Evolutionary conservation across 768 basidiomycete species (phyloP).

Genomic region (Baorangia bicolor): DNA sequence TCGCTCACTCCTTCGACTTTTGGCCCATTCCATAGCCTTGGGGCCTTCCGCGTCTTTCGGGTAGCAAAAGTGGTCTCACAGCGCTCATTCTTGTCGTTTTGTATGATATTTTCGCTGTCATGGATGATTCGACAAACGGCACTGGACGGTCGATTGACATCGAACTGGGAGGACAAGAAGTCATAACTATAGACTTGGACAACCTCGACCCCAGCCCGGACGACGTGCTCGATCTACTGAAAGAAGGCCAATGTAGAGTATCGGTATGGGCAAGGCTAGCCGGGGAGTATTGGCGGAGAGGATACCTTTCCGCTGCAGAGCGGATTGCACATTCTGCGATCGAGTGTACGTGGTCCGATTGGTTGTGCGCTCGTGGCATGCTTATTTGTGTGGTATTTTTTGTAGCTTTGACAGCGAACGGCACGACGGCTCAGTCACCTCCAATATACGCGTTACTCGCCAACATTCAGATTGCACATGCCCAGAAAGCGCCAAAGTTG

Average conservation of each 20-base stretch:
- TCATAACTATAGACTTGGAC: constrained; percentile 88
- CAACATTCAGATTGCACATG: constrained; percentile 78
- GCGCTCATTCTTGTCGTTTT: not conserved
- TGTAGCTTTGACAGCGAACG: constrained; percentile 53
- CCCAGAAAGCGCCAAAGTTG: constrained; percentile 81
- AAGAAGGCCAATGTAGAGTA: constrained; percentile 67
- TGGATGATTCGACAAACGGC: constrained; percentile 17
- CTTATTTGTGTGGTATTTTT: not conserved
- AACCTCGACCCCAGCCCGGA: constrained; percentile 77
- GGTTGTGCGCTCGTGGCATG: not conserved
- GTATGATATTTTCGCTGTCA: constrained; percentile 1
- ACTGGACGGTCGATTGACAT: constrained; percentile 57
- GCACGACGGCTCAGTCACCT: constrained; percentile 50
- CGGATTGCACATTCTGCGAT: constrained; percentile 67
- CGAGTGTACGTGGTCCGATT: constrained; percentile 49
- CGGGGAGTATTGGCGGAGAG: constrained; percentile 84
- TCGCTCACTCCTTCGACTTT: not conserved
- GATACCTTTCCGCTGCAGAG: constrained; percentile 73
- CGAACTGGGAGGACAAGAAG: constrained; percentile 78
- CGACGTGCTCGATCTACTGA: constrained; percentile 70
- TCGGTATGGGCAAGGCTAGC: constrained; percentile 83
- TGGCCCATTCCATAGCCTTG: not conserved
- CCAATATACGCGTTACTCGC: constrained; percentile 82
- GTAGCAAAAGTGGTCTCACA: not conserved
- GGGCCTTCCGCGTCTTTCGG: not conserved